A percentile compares a stretch with the other conserved stretches of the same genome.
Conservation (phyloP, 2,329 filamentous ascomycete genomes). For the Sporothrix globosa region DNA sequence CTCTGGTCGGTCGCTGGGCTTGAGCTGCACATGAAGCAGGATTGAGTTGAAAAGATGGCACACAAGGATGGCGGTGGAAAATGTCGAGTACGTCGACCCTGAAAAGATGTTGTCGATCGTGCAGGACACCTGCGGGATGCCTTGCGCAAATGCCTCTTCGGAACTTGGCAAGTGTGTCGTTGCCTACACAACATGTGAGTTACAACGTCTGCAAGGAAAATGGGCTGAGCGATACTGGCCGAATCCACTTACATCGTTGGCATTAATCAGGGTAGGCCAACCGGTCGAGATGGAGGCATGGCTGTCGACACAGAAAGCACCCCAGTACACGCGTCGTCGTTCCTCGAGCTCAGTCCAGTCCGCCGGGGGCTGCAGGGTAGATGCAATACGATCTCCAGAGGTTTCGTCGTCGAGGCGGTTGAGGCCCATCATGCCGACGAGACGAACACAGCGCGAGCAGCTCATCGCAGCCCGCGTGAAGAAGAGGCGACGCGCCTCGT, state of each 20-base stretch:
- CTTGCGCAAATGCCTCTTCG: constrained; percentile 74
- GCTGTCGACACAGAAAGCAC: constrained; percentile 77
- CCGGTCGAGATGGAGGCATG: constrained; percentile 88
- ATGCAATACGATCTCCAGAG: constrained; percentile 63
- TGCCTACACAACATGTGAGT: constrained; percentile 51
- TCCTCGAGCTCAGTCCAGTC: constrained; percentile 81
- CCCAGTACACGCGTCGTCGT: constrained; percentile 83
- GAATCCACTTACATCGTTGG: constrained; percentile 61
- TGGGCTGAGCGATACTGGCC: background rate
- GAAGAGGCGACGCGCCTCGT: constrained; percentile 82
- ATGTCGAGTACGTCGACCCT: constrained; percentile 67
- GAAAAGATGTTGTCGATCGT: constrained; percentile 67
- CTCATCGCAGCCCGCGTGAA: constrained; percentile 88
- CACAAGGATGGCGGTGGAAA: constrained; percentile 72
- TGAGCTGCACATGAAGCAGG: constrained; percentile 76
- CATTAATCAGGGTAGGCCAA: constrained; percentile 81
- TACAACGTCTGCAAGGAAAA: background rate
- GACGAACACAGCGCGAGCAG: constrained; percentile 67
- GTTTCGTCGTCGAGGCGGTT: constrained; percentile 71
- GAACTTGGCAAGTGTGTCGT: constrained; percentile 78
- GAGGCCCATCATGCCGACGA: constrained; percentile 83
- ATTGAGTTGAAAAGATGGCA: constrained; percentile 81
- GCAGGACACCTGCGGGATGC: constrained; percentile 63
- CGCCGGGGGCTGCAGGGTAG: constrained; percentile 70
- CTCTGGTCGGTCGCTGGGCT: constrained; percentile 69